Base-by-base conservation (phyloP, 768 basidiomycete genomes). In the Leucocoprinus sp. region DNA sequence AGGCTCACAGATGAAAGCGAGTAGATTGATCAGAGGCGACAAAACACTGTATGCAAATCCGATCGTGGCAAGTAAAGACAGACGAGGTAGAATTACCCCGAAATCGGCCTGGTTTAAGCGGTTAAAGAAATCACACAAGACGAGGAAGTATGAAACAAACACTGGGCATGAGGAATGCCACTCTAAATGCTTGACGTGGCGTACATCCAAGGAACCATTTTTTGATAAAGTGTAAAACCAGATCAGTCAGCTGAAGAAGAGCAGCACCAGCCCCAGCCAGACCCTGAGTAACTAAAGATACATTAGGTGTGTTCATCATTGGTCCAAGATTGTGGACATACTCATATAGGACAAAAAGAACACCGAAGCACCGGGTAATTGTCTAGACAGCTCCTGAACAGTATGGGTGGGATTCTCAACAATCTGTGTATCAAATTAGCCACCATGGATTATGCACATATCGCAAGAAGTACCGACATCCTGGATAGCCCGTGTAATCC, bases 171-270 rank as follows among this genome's bases (percentile, higher is more conserved):
- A 67, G 47, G 52, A 74, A 77, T 0, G 71, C 75, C n/a, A 74
- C 71, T 62, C 58, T 62, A 54, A 69, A 84, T 4, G 82, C 76
- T 45, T 80, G 71, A 15, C 82, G 68, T 26, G 80, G 79, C 2
- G 84, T 82, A n/a, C 77, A 71, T 2, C 82, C 84, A 29, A 80
- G 63, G 41, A 85, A 70, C 67, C 76, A 74, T 51, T 82, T 75
- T 52, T 74, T 74, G 42, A 83, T 57, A 53, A 72, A 83, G 60
- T 83, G 77, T 11, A 82, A 44, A 5, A 74, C 50, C 7, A 85
- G 57, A 6, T 72, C 68, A 26, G 68, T 68, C 7, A 79, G 58
- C 54, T 82, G 80, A 4, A 76, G 64, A 22, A 83, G 62, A 7
- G 74, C 74, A 18, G 64, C 62, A 0, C 72, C 76, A 2, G 75